phyloP scores from a whole-genome alignment of 1,284 basidiomycete genomes.

The Ceratobasidium theobromae region DNA sequence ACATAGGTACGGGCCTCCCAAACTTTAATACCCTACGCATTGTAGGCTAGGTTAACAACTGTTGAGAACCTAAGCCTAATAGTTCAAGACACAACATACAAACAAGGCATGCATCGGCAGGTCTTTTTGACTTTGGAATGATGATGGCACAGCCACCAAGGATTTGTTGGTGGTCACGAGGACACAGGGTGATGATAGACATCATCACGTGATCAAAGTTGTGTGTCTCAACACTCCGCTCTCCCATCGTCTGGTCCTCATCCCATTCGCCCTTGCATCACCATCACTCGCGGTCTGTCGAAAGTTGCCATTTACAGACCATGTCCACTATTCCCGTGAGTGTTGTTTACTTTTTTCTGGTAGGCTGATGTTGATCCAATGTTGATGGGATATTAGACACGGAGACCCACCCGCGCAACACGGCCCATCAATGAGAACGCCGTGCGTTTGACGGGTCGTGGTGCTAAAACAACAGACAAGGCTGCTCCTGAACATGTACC shows the following conservation, averaged over 20 bases:
- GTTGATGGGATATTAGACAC: background rate
- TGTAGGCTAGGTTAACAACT: too few species aligned
- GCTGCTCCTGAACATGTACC: background rate
- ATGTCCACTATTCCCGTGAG: background rate
- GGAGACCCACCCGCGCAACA: slow-evolving; percentile 12
- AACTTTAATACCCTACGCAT: too few species aligned
- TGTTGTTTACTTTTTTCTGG: background rate
- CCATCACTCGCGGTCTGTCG: background rate
- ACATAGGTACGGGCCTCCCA: too few species aligned
- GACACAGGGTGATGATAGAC: too few species aligned
- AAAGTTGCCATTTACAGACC: background rate
- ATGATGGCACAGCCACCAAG: too few species aligned
- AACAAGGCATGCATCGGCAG: too few species aligned
- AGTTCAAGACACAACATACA: too few species aligned
- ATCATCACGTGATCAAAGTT: too few species aligned
- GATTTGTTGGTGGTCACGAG: too few species aligned
- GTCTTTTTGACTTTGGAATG: too few species aligned
- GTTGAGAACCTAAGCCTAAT: too few species aligned
- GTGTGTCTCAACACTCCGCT: too few species aligned
- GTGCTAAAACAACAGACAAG: background rate
- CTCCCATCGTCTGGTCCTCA: background rate
- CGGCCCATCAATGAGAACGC: slow-evolving; percentile 11
- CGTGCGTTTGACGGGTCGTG: background rate
- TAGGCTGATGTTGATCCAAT: background rate
- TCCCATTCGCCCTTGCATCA: background rate